A percentile compares a stretch with the other conserved stretches of the same genome.
Evolutionary conservation across 441 rosid genomes (phyloP).

Genomic region (Geranium incanum): DNA sequence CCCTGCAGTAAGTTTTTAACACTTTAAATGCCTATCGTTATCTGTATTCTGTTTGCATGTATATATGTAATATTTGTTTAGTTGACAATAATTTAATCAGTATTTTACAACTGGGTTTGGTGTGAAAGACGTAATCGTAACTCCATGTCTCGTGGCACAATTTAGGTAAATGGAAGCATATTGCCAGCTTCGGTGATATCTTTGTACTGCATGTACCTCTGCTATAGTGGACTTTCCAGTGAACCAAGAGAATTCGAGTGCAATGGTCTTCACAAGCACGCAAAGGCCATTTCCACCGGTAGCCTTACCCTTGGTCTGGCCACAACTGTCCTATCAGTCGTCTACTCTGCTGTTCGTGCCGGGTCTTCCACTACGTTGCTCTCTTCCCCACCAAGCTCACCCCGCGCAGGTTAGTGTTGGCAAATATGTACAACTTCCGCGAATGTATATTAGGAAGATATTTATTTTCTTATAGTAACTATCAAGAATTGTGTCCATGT

Average conservation of each 20-base stretch:
- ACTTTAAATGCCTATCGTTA: conserved; percentile 1
- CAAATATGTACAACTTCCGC: background rate
- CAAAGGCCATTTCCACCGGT: conserved; percentile 67
- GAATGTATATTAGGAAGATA: too few relatives aligned
- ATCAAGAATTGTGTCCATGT: too few relatives aligned
- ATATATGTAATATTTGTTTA: background rate
- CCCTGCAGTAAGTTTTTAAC: conserved; percentile 53
- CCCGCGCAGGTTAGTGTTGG: conserved; percentile 52
- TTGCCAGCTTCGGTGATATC: conserved; percentile 96
- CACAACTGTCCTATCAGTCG: conserved; percentile 78
- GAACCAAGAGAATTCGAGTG: conserved; percentile 83
- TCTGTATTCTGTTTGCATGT: background rate
- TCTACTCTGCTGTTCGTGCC: conserved; percentile 89
- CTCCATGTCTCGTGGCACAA: conserved; percentile 15
- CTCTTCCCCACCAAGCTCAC: conserved; percentile 77
- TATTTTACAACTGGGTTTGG: background rate
- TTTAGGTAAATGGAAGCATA: conserved; percentile 89
- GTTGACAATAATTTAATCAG: background rate
- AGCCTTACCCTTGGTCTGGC: conserved; percentile 88
- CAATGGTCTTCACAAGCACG: conserved; percentile 70
- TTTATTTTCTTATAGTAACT: too few relatives aligned
- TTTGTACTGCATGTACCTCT: conserved; percentile 83
- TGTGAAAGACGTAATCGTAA: background rate
- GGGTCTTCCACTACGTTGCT: conserved; percentile 87
- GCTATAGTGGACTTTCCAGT: conserved; percentile 93